Base-by-base conservation (phyloP, 352 stramenopile species). In the Globisporangium sylvaticum region DNA sequence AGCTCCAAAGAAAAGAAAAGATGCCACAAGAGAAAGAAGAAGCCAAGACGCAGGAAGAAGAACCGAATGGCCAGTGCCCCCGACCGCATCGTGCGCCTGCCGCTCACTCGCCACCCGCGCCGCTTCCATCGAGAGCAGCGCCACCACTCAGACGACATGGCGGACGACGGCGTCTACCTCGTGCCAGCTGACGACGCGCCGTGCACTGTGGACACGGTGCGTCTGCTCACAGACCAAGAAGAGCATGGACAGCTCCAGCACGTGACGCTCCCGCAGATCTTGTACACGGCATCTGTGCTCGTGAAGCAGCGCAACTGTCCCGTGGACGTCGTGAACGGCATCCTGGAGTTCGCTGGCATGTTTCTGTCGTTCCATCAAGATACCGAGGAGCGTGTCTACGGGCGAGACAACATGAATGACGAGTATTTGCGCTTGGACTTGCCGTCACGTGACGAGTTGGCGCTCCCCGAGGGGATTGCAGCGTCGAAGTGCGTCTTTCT, bases 341-440 rank as follows among this genome's bases (percentile, higher is more conserved):
- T 83, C 42, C 50, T 90, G 15, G 71, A 76, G 52, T 79, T 88
- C 32, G 82, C 84, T 0, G 84, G 80, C 32, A 75, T 89, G 31
- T 31, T 84, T 6, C 60, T 91, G 18, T 68, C 70, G 4, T 85
- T 91, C 60, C 69, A 88, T 44, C 63, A 63, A 0, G 67, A 81
- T 31, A 86, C 75, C 5, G 62, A 62, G 0, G 74, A 81, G 54
- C 52, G 68, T 3, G 63, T 53, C n/a, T 57, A 62, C 25, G 82
- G 76, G 8, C 60, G 42, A 12, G 65, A 62, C 39, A 59, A 88
- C 58, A 87, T 88, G 79, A 80, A 90, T 37, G 72, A 87, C 14
- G 72, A 86, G 14, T 92, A 90, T 64, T 24, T 90, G 60, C 58
- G 66, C 42, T 63, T 89, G 57, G 64, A 73, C 22, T 48, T 90